A percentile compares a stretch with the other conserved stretches of the same genome.
Evolutionary conservation across 805 yeast species (phyloP).

Genomic region (Wickerhamomyces bovis): DNA sequence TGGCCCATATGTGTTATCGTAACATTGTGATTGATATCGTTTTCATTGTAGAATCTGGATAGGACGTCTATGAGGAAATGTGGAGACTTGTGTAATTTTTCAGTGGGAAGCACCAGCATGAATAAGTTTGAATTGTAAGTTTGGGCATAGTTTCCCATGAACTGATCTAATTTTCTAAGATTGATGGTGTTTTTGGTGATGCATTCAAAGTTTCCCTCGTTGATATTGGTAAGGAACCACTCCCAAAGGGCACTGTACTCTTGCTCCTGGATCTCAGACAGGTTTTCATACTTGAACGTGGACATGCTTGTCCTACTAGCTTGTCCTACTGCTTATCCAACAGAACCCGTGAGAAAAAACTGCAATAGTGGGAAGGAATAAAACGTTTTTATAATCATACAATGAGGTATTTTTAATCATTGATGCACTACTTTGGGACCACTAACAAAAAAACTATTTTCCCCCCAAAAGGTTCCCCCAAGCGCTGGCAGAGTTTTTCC

Average conservation of each 20-base stretch:
- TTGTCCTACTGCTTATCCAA: too few relatives aligned
- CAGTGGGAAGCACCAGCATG: constrained; percentile 4
- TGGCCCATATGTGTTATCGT: constrained; percentile 7
- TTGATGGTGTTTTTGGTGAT: constrained; percentile 24
- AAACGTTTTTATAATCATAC: not conserved
- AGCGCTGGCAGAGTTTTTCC: not conserved
- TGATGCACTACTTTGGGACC: not conserved
- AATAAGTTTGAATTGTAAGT: not conserved
- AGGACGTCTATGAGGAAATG: constrained; percentile 3
- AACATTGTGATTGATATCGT: not conserved
- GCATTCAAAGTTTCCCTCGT: constrained; percentile 31
- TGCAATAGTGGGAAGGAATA: not conserved
- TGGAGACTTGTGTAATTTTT: constrained; percentile 1
- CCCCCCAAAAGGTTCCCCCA: not conserved
- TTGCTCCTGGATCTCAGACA: constrained; percentile 26
- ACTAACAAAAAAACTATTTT: not conserved
- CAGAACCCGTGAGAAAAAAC: too few relatives aligned
- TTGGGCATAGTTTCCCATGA: constrained; percentile 11
- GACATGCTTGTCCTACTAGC: constrained; percentile 3
- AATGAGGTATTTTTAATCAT: not conserved
- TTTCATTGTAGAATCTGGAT: constrained; percentile 2
- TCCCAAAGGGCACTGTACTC: constrained; percentile 31
- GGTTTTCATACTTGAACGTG: constrained; percentile 14
- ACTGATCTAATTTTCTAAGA: constrained; percentile 24
- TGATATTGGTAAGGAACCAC: constrained; percentile 30